phyloP scores from a whole-genome alignment of 2,329 filamentous ascomycete species.

The Xylaria hypoxylon region DNA sequence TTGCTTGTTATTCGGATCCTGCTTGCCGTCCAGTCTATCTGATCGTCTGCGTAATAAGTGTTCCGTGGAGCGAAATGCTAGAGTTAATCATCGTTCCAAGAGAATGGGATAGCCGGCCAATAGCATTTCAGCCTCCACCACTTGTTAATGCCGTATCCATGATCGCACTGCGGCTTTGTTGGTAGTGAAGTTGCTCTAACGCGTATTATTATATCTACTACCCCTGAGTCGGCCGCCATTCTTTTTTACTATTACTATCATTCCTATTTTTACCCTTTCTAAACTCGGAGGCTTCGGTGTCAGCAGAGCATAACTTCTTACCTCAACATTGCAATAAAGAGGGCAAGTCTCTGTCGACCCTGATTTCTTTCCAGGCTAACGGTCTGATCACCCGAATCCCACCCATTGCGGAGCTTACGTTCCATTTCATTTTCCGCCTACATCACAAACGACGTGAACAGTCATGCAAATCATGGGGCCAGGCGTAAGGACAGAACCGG shows the following conservation, averaged over 20 bases:
- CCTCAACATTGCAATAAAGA: slow-evolving; percentile 12
- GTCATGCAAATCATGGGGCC: slow-evolving; percentile 43
- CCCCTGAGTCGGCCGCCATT: not conserved
- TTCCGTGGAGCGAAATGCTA: slow-evolving; percentile 23
- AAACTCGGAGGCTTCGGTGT: not conserved
- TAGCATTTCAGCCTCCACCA: slow-evolving; percentile 5
- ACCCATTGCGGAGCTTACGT: slow-evolving; percentile 30
- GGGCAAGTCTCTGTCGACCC: slow-evolving; percentile 11
- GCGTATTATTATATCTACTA: slow-evolving; percentile 10
- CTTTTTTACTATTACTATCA: not conserved
- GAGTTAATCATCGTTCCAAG: slow-evolving; percentile 17
- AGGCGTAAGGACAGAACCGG: slow-evolving; percentile 43
- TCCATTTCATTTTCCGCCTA: slow-evolving; percentile 33
- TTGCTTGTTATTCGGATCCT: slow-evolving; percentile 13
- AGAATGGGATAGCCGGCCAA: slow-evolving; percentile 20
- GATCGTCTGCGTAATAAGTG: slow-evolving; percentile 19
- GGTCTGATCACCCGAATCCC: slow-evolving; percentile 25
- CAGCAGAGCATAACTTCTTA: slow-evolving; percentile 13
- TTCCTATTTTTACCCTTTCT: not conserved
- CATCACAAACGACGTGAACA: slow-evolving; percentile 29
- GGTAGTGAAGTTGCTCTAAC: slow-evolving; percentile 17
- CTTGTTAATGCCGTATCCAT: slow-evolving; percentile 10
- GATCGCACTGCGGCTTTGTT: slow-evolving; percentile 10
- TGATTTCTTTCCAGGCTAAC: slow-evolving; percentile 14
- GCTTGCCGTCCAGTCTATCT: not conserved